Evolutionary conservation across 2,329 filamentous ascomycete species (phyloP).

Genomic region (Fusarium udum): DNA sequence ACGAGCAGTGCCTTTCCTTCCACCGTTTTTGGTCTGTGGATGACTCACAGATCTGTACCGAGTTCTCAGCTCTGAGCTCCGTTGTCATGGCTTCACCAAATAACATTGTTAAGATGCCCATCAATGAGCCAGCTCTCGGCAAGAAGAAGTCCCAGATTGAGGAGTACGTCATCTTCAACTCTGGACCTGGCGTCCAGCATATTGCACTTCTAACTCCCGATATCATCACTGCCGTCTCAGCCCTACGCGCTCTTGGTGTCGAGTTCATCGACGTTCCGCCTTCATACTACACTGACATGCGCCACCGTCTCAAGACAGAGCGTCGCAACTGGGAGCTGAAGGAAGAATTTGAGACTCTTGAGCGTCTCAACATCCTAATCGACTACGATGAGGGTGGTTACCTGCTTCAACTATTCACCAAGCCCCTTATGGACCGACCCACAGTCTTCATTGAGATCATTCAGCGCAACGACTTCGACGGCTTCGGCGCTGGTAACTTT

Average conservation of each 20-base stretch:
- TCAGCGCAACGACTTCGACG: conserved; percentile 87
- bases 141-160: conserved; percentile 96
- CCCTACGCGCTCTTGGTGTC: conserved; percentile 84
- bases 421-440: conserved; percentile 92
- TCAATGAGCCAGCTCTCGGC: conserved; percentile 92
- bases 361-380: conserved; percentile 85
- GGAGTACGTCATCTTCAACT: conserved; percentile 91
- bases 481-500: conserved; percentile 95
- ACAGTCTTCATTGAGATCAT: conserved; percentile 98
- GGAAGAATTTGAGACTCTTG: conserved; percentile 81
- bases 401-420: conserved; percentile 78
- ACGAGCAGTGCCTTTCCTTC: conserved; percentile 89
- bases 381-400: conserved; percentile 96
- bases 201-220: conserved; percentile 85
- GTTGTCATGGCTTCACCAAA: conserved; percentile 91
- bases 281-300: conserved; percentile 87
- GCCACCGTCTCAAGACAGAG: conserved; percentile 73
- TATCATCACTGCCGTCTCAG: conserved; percentile 80
- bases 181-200: conserved; percentile 90
- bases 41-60: conserved; percentile 90
- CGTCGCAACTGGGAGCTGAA: conserved; percentile 70
- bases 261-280: conserved; percentile 91
- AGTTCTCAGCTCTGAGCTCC: conserved; percentile 87
- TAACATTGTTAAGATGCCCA: conserved; percentile 94
- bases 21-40: conserved; percentile 98